Evolutionary conservation across 345 rosid genomes (phyloP), one percentile per base, ranked within the genome.

Genomic region (Aquilaria sinensis): DNA sequence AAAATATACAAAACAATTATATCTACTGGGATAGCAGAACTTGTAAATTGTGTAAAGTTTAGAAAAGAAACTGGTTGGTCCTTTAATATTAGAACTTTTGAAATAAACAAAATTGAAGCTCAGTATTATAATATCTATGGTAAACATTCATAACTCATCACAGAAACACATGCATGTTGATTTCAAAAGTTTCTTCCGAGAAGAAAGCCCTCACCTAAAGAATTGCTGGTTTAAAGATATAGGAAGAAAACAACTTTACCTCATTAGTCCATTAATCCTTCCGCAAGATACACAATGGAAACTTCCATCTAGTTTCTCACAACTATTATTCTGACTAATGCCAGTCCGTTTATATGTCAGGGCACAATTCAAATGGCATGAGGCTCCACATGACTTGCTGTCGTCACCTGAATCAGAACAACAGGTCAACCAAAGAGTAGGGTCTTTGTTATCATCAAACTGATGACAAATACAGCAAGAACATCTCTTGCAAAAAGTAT

Each of bases 391-490:
- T 43, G 79, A 80, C 41, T 64, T 71, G 43, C 64, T 75, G 31
- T 77, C 82, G 60, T 69, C 71, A 31, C 55, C 73, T 58, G 80
- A 70, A 65, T 82, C 89, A 15, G 83, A 80, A 62, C 81, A 77
- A 54, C 96, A 89, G 47, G 89, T 87, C 60, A 89, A 57, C 96
- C 94, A 87, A 33, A 87, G 78, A 76, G 89, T 86, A 64, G 91
- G 94, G 75, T 89, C 96, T 78, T 89, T 89, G 74, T 89, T 89
- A 64, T 87, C 88, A 74, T 89, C 96, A 46, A 80, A 87, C 46
- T 54, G 78, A 50, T 70, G 88, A 72, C 96, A 89, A 43, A 87
- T 85, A 23, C 23, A 23, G 23, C 23, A 23, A 23, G 23, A 23
- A 23, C 23, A 23, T 23, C 23, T 23, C 23, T 75, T 81, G 83